A percentile compares a stretch with the other conserved stretches of the same genome.
phyloP scores from a whole-genome alignment of 2,329 filamentous ascomycete species.

The Aspergillus pseudotamarii region DNA sequence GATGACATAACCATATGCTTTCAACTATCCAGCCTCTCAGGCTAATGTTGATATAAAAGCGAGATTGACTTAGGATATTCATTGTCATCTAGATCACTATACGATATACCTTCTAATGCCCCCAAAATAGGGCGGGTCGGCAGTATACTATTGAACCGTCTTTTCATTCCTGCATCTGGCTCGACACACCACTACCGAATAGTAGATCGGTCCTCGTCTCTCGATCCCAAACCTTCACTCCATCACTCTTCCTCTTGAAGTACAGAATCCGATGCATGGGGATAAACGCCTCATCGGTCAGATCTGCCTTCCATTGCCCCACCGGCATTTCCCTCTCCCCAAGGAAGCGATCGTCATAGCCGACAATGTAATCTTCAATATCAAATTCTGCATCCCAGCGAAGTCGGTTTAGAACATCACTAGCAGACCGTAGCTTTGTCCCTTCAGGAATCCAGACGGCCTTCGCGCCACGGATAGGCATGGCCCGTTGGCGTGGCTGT shows the following conservation, averaged over 20 bases:
- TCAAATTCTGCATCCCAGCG: conserved; percentile 8
- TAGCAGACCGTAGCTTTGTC: conserved; percentile 3
- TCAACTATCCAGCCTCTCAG: too few species aligned
- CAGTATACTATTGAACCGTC: not conserved
- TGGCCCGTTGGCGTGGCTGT: not conserved
- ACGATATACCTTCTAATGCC: too few species aligned
- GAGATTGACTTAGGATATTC: too few species aligned
- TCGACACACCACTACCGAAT: conserved; percentile 4
- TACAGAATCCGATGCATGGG: conserved; percentile 15
- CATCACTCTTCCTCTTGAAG: conserved; percentile 9
- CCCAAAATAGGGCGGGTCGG: too few species aligned
- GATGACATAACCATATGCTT: too few species aligned
- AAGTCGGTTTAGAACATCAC: conserved; percentile 8
- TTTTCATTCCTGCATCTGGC: not conserved
- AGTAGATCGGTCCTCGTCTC: conserved; percentile 5
- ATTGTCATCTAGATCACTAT: too few species aligned
- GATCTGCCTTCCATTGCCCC: conserved; percentile 10
- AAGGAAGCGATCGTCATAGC: conserved; percentile 13
- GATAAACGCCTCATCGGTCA: conserved; percentile 15
- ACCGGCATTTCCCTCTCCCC: conserved; percentile 8
- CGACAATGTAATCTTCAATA: conserved; percentile 9
- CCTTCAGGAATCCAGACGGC: not conserved
- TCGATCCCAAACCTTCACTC: conserved; percentile 12
- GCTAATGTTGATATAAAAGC: too few species aligned
- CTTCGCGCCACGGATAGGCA: not conserved